Evolutionary conservation across 2,329 filamentous ascomycete species (phyloP).

Genomic region (Teratosphaeria nubilosa): DNA sequence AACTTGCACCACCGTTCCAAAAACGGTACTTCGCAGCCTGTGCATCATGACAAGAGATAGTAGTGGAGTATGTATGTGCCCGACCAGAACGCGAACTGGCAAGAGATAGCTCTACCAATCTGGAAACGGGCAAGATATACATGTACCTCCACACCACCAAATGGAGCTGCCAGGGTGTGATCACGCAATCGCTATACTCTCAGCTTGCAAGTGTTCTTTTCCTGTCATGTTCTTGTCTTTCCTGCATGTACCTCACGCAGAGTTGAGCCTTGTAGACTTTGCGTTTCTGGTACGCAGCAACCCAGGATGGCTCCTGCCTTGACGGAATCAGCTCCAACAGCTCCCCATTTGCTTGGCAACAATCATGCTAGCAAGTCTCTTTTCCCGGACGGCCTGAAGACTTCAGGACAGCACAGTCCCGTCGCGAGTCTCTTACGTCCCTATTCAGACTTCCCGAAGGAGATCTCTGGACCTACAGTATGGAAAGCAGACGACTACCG

Average conservation of each 20-base stretch:
- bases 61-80: no score
- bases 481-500: conserved; percentile 60
- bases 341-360: neutral
- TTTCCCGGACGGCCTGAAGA: conserved; percentile 58
- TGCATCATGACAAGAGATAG: no score
- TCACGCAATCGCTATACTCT: neutral
- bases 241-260: neutral
- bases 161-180: neutral
- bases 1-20: no score
- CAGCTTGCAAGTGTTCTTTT: neutral
- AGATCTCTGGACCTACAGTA: conserved; percentile 61
- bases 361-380: conserved; percentile 26
- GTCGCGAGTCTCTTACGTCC: conserved; percentile 54
- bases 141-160: neutral
- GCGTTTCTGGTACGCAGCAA: neutral
- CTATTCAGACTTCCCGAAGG: conserved; percentile 59
- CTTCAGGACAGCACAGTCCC: conserved; percentile 63
- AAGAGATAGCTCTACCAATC: neutral
- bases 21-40: no score
- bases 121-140: neutral
- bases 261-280: neutral
- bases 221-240: neutral
- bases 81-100: neutral
- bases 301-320: neutral
- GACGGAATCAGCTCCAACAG: neutral